Conservation (phyloP, 1,139 yeast species). For the Lodderomyces theae region DNA sequence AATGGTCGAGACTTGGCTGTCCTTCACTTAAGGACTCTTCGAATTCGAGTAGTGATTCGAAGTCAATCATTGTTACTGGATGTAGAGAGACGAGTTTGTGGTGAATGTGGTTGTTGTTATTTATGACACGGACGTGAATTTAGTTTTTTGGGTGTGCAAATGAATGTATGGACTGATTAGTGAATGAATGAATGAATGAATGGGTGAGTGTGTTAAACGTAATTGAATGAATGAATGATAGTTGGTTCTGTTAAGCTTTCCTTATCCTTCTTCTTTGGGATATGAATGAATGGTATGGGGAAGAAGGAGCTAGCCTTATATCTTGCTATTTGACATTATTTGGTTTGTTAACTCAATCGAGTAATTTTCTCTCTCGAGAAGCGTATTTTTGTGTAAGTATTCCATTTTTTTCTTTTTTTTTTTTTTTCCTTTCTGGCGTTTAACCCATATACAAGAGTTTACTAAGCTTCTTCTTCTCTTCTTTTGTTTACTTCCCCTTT, state of each 20-base stretch:
- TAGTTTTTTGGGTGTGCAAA: background rate
- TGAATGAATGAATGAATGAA: slow-evolving; percentile 1
- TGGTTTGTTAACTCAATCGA: background rate
- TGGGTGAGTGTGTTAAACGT: background rate
- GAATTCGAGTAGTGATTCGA: slow-evolving; percentile 40
- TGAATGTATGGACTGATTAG: background rate
- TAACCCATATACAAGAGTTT: no score
- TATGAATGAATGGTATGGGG: no score
- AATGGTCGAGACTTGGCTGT: slow-evolving; percentile 6
- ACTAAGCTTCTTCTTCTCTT: background rate
- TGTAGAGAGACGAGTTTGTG: background rate
- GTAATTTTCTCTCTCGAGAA: background rate
- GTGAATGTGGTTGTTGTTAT: background rate
- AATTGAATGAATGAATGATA: slow-evolving; percentile 3
- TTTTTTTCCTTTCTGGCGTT: background rate
- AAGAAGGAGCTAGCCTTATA: no score
- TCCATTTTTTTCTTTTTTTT: background rate
- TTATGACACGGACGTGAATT: background rate
- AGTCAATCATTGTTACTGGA: slow-evolving; percentile 23
- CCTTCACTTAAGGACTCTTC: slow-evolving; percentile 39
- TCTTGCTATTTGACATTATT: no score
- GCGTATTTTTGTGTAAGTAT: slow-evolving; percentile 2
- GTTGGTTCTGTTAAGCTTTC: slow-evolving; percentile 4
- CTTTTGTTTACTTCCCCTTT: no score
- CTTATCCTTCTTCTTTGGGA: background rate